These are phyloP conservation scores for Hypoxylon trugodes DNA, from an alignment of 495 filamentous ascomycete species.

Conservation along the genomic window DNA sequence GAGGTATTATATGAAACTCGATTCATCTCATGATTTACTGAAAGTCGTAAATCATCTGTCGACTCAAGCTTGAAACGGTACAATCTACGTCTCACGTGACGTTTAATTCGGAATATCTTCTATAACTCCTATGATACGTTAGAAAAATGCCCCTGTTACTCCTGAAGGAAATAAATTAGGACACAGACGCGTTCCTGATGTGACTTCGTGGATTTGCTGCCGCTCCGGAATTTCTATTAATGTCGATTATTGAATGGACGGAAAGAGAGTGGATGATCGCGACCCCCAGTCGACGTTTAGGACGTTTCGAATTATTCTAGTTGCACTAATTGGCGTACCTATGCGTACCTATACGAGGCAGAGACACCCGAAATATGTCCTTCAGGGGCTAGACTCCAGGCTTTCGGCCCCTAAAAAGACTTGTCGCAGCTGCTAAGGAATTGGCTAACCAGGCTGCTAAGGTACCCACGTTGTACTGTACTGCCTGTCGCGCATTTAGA, in stretches of 20 bases:
- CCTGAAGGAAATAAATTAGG: not conserved
- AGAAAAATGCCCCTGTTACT: not conserved
- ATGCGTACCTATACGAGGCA: slow-evolving; percentile 8
- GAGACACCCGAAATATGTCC: slow-evolving; percentile 6
- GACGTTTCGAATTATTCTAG: slow-evolving; percentile 38
- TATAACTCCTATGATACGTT: too few relatives aligned
- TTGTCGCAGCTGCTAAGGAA: slow-evolving; percentile 13
- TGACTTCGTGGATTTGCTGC: slow-evolving; percentile 9
- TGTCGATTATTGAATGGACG: slow-evolving; percentile 10
- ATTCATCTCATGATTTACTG: too few relatives aligned
- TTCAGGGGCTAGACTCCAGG: slow-evolving; percentile 9
- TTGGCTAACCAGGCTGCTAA: not conserved
- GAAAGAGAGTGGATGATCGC: slow-evolving; percentile 27
- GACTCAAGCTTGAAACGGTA: too few relatives aligned
- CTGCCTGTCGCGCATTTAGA: slow-evolving; percentile 34
- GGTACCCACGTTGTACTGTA: slow-evolving; percentile 20
- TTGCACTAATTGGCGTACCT: slow-evolving; percentile 24
- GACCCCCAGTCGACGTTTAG: slow-evolving; percentile 25
- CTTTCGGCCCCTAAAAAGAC: slow-evolving; percentile 19
- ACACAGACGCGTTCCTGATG: slow-evolving; percentile 14
- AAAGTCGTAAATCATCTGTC: too few relatives aligned
- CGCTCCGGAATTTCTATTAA: not conserved
- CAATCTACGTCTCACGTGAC: too few relatives aligned
- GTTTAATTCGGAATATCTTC: too few relatives aligned
- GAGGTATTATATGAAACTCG: too few relatives aligned